Evolutionary conservation across 208 protist genomes (phyloP).

Genomic region (Strigomonas oncopelti): DNA sequence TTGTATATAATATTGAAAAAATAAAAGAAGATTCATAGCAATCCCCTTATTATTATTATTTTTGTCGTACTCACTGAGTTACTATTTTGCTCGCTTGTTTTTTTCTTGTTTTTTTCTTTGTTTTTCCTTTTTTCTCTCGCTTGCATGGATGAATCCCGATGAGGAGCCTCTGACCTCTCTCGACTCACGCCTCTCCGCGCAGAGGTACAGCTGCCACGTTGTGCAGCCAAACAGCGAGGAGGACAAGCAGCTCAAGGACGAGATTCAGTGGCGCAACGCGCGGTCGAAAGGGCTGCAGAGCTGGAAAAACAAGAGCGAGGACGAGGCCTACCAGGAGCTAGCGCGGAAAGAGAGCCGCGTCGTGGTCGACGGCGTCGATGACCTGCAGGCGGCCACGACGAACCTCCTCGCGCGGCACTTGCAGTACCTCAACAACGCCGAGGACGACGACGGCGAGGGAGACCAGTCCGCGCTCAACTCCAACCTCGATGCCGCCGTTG

Average conservation of each 20-base stretch:
- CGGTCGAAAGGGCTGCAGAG: background rate
- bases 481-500: background rate
- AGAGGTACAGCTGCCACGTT: background rate
- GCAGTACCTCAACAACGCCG: slow-evolving; percentile 6
- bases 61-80: no score
- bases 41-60: no score
- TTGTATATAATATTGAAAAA: no score
- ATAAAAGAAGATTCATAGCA: no score
- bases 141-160: slow-evolving; percentile 1
- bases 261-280: background rate
- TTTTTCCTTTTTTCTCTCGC: slow-evolving; percentile 2
- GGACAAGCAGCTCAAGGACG: background rate
- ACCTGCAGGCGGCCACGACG: slow-evolving; percentile 22
- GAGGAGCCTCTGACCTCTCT: slow-evolving; percentile 1
- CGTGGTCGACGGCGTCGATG: slow-evolving; percentile 26
- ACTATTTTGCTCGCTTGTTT: no score
- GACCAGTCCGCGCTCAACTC: background rate
- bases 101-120: slow-evolving; percentile 3
- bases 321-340: slow-evolving; percentile 14
- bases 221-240: background rate
- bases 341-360: slow-evolving; percentile 9
- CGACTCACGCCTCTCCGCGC: background rate
- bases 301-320: slow-evolving; percentile 7
- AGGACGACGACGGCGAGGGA: background rate
- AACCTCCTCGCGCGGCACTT: slow-evolving; percentile 25